phyloP scores from a whole-genome alignment of 805 yeast species.

The Kodamaea laetipori region DNA sequence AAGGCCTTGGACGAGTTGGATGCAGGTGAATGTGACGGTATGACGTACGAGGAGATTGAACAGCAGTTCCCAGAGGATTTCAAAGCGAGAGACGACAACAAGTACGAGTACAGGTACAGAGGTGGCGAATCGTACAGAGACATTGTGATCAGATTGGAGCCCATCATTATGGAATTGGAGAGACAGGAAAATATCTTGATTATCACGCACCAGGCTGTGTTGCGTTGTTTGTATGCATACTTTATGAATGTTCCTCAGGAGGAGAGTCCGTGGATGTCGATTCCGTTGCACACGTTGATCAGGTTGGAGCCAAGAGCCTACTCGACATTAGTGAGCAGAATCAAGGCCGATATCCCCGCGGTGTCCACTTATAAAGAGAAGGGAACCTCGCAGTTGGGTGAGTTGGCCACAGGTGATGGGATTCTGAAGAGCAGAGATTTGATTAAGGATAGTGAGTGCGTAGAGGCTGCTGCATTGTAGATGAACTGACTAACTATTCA shows the following conservation, averaged over 20 bases:
- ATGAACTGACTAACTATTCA: background rate
- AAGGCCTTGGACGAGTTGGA: conserved; percentile 96
- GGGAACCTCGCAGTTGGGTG: conserved; percentile 76
- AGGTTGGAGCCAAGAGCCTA: conserved; percentile 95
- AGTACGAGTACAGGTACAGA: conserved; percentile 91
- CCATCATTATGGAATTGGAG: conserved; percentile 97
- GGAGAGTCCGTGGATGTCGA: conserved; percentile 98
- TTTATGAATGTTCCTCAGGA: conserved; percentile 99
- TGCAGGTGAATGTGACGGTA: conserved; percentile 97
- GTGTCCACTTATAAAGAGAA: conserved; percentile 95
- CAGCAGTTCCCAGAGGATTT: conserved; percentile 87
- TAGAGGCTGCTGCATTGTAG: conserved; percentile 2
- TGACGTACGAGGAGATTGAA: conserved; percentile 91
- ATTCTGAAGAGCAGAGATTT: conserved; percentile 51
- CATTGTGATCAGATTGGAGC: conserved; percentile 91
- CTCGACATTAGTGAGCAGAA: conserved; percentile 81
- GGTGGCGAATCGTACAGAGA: conserved; percentile 98
- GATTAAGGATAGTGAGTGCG: conserved; percentile 38
- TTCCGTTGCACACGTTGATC: conserved; percentile 93
- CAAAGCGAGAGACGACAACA: conserved; percentile 92
- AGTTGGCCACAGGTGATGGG: conserved; percentile 39
- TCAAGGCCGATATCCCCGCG: conserved; percentile 96
- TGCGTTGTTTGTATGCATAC: conserved; percentile 94
- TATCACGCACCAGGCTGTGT: conserved; percentile 96
- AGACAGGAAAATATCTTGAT: conserved; percentile 94